Percentiles rank a stretch among this genome's conserved stretches.
These are phyloP conservation scores for Lasiodiplodia theobromae DNA, from an alignment of 2,329 filamentous ascomycete genomes.

Conservation along the genomic window DNA sequence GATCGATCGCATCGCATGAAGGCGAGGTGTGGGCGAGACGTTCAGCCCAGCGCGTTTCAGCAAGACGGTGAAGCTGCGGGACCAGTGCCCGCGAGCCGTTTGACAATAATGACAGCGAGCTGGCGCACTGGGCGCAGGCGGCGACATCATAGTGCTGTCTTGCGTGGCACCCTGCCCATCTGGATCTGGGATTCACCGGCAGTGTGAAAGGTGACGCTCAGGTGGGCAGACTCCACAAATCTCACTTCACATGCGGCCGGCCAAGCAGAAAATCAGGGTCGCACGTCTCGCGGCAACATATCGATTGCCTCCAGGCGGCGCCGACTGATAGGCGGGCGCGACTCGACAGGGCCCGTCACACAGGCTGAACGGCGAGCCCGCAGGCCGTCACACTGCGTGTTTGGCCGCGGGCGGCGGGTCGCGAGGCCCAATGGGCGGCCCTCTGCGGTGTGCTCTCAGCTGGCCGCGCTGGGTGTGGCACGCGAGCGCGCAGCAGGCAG, in stretches of 20 bases:
- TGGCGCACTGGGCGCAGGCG: conserved; percentile 20
- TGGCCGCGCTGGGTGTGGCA: conserved; percentile 15
- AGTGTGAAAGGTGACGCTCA: conserved; percentile 21
- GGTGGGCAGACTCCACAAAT: conserved; percentile 24
- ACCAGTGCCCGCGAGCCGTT: conserved; percentile 18
- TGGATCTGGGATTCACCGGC: conserved; percentile 28
- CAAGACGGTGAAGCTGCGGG: conserved; percentile 27
- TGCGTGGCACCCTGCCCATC: conserved; percentile 28
- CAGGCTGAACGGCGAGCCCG: conserved; percentile 12
- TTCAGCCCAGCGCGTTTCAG: conserved; percentile 24
- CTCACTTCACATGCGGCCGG: conserved; percentile 12
- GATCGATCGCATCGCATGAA: conserved; percentile 21
- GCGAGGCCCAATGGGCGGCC: conserved; percentile 28
- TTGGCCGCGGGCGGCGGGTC: conserved; percentile 14
- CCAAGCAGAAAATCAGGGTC: conserved; percentile 28
- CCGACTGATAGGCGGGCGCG: conserved; percentile 27
- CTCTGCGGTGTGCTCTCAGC: conserved; percentile 9
- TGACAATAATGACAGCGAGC: conserved; percentile 24
- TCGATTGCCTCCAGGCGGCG: conserved; percentile 28
- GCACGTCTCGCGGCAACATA: conserved; percentile 30
- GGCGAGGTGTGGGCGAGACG: conserved; percentile 20
- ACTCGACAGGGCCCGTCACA: conserved; percentile 25
- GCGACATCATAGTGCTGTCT: conserved; percentile 28
- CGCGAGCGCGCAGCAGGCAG: conserved; percentile 20
- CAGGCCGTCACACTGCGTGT: conserved; percentile 25